phyloP scores from a whole-genome alignment of 495 filamentous ascomycete genomes.

The Penicillium canariense region DNA sequence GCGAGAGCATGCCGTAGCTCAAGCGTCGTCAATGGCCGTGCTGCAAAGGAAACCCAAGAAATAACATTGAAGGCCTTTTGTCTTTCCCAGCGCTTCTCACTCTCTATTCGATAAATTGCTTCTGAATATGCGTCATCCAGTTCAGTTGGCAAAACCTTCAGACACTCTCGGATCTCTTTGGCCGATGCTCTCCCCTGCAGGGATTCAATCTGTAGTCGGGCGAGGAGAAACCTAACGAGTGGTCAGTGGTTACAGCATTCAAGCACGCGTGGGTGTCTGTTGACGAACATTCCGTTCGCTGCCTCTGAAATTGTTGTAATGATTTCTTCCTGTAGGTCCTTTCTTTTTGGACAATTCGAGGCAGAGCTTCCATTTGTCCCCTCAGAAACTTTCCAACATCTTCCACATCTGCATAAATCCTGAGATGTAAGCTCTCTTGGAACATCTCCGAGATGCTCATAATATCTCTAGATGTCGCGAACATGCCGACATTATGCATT shows the following conservation, averaged over 20 bases:
- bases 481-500: neutral
- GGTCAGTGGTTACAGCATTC: no score
- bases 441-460: neutral
- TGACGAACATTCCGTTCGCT: neutral
- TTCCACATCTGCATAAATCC: neutral
- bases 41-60: conserved; percentile 30
- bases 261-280: no score
- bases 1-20: conserved; percentile 53
- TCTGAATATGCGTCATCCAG: conserved; percentile 22
- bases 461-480: neutral
- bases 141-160: neutral
- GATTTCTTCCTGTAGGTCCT: neutral
- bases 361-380: neutral
- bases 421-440: neutral
- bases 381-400: neutral
- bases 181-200: neutral
- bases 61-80: conserved; percentile 33
- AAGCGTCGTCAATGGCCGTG: conserved; percentile 36
- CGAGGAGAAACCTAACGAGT: conserved; percentile 1
- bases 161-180: neutral
- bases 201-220: neutral
- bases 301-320: neutral
- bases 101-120: conserved; percentile 24
- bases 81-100: conserved; percentile 25
- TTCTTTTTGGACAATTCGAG: neutral